Evolutionary conservation across 2,329 filamentous ascomycete species (phyloP), one percentile per base, ranked within the genome.

Genomic region (Talaromyces sp.): DNA sequence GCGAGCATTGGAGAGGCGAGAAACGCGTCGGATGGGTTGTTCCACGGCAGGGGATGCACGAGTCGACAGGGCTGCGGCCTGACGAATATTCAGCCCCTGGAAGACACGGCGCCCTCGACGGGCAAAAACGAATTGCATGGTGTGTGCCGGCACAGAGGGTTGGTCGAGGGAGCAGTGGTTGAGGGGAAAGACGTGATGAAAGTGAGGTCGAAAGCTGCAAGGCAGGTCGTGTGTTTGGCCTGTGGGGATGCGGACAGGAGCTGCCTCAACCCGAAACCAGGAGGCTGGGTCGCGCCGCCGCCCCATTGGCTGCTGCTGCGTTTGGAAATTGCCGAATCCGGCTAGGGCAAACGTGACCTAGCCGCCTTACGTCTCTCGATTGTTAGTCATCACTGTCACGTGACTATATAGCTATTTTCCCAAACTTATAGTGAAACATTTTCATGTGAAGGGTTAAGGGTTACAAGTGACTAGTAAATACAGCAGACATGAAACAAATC

Each of bases 51-150:
- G 61, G 33, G 67, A 68, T 50, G 71, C 66, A 60, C 69, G 70
- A 65, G 68, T 64, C 67, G 68, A 60, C 65, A 68, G 62, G 65
- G 59, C 44, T 69, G 65, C 56, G 61, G 68, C 57, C 60, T 69
- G 63, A 55, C 65, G 65, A 57, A 70, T 59, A 56, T 66, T 68
- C 56, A 75, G 65, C 58, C 67, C 69, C 53, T 68, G 73, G 57
- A 75, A 67, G 57, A 70, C 65, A 64, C 68, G 66, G 57, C 70
- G 68, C 60, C 69, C 70, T 51, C 74, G 71, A 61, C 67, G 68
- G 59, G 69, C 52, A 36, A 73, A 64, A 61, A 69, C 71, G 28
- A 71, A 66, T 68, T 69, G 65, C 75, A 78, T 78, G 31, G 60
- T 63, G 44, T 63, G 44, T 47, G 44, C 23, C 44, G 44, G 44